Evolutionary conservation across 805 yeast species (phyloP).

Genomic region (Ogataea chonburiensis): DNA sequence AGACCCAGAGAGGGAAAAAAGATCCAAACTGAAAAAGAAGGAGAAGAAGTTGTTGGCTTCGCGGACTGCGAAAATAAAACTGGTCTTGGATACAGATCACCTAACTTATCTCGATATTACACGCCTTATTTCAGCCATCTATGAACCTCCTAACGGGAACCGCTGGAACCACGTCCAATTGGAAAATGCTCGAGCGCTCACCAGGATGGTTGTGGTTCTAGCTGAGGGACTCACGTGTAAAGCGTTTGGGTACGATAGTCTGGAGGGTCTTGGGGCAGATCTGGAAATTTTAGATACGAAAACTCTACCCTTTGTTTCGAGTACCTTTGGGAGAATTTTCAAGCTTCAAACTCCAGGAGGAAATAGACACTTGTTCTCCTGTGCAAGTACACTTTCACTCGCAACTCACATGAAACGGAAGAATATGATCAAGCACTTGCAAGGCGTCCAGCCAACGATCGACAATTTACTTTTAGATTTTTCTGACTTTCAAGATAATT

Average conservation of each 20-base stretch:
- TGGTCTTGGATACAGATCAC: too few relatives aligned
- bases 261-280: conserved; percentile 8
- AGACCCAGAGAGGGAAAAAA: too few relatives aligned
- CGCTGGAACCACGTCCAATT: too few relatives aligned
- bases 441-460: too few relatives aligned
- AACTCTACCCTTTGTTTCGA: conserved; percentile 36
- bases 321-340: conserved; percentile 41
- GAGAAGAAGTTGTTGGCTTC: too few relatives aligned
- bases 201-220: conserved; percentile 56
- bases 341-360: conserved; percentile 69
- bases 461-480: too few relatives aligned
- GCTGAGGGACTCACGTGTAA: conserved; percentile 61
- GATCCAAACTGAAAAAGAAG: too few relatives aligned
- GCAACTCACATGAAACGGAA: conserved; percentile 55
- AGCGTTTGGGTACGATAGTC: conserved; percentile 39
- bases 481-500: conserved; percentile 47
- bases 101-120: too few relatives aligned
- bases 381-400: conserved; percentile 52
- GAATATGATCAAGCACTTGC: too few relatives aligned
- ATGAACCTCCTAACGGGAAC: too few relatives aligned
- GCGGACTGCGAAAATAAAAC: too few relatives aligned
- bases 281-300: not conserved
- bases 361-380: conserved; percentile 50
- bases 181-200: conserved; percentile 48
- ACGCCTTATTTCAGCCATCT: too few relatives aligned